These are phyloP conservation scores for Megacollybia marginata DNA, from an alignment of 768 basidiomycete species.

Conservation along the genomic window DNA sequence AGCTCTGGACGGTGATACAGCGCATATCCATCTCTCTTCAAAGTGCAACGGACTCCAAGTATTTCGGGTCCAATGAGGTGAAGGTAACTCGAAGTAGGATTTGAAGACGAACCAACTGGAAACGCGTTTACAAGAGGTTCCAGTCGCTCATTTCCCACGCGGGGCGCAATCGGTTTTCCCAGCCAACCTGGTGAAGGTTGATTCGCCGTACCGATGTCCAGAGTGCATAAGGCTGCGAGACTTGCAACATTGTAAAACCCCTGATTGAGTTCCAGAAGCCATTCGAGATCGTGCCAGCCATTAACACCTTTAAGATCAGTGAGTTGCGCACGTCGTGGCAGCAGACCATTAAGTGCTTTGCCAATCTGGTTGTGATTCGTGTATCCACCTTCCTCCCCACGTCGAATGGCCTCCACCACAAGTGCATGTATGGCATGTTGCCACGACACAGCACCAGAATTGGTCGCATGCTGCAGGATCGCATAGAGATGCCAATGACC, in stretches of 20 bases:
- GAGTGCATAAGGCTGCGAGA: conserved; percentile 13
- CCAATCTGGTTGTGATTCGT: conserved; percentile 11
- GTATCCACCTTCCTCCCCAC: conserved; percentile 9
- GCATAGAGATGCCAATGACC: conserved; percentile 7
- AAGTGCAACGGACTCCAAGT: not conserved
- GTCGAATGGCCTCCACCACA: conserved; percentile 14
- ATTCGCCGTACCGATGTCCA: conserved; percentile 2
- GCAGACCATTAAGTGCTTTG: conserved; percentile 1
- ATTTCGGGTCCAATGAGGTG: conserved; percentile 4
- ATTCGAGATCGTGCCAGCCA: too few species aligned
- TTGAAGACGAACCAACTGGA: conserved; percentile 5
- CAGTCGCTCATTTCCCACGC: conserved; percentile 13
- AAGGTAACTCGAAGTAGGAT: not conserved
- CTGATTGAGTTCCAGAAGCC: conserved; percentile 12
- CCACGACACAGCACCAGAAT: conserved; percentile 10
- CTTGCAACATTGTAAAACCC: conserved; percentile 18
- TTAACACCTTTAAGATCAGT: too few species aligned
- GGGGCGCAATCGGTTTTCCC: conserved; percentile 14
- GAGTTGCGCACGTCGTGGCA: too few species aligned
- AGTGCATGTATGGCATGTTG: conserved; percentile 15
- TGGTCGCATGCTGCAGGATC: conserved; percentile 12
- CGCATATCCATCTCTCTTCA: conserved; percentile 1
- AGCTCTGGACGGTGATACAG: conserved; percentile 1
- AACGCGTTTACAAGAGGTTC: conserved; percentile 15
- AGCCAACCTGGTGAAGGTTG: conserved; percentile 10